Evolutionary conservation across 352 stramenopile species (phyloP).

Genomic region (Globisporangium nagaii): DNA sequence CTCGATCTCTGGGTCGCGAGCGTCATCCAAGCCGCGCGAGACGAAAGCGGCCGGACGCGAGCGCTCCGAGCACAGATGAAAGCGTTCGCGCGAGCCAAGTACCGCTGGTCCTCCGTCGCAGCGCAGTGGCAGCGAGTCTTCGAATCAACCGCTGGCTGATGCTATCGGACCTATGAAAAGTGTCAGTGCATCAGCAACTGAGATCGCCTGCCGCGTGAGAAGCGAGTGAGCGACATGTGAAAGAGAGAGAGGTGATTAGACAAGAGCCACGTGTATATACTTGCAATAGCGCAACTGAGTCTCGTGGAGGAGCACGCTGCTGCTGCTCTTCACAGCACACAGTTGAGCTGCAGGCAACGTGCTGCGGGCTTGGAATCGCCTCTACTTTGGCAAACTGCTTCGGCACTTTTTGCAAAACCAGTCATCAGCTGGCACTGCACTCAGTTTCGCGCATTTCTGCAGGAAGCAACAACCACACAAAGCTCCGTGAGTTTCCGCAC

Average conservation of each 20-base stretch:
- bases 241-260: neutral
- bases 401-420: constrained; percentile 86
- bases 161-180: too few species aligned
- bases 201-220: too few species aligned
- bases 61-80: constrained; percentile 49
- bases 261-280: constrained; percentile 1
- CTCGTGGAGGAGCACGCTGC: neutral
- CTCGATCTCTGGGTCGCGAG: constrained; percentile 42
- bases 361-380: too few species aligned
- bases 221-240: too few species aligned
- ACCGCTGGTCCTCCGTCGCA: constrained; percentile 50
- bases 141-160: constrained; percentile 2
- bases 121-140: constrained; percentile 45
- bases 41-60: constrained; percentile 16
- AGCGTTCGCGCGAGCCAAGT: constrained; percentile 41
- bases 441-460: constrained; percentile 87
- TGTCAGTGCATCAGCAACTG: too few species aligned
- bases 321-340: too few species aligned
- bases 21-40: constrained; percentile 31
- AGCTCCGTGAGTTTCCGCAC: neutral
- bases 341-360: too few species aligned
- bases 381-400: constrained; percentile 2
- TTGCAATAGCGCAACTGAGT: neutral
- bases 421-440: constrained; percentile 73
- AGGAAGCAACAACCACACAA: constrained; percentile 1